Base-by-base conservation (phyloP, 106 monocot species). In the Dactylorhiza incarnata region DNA sequence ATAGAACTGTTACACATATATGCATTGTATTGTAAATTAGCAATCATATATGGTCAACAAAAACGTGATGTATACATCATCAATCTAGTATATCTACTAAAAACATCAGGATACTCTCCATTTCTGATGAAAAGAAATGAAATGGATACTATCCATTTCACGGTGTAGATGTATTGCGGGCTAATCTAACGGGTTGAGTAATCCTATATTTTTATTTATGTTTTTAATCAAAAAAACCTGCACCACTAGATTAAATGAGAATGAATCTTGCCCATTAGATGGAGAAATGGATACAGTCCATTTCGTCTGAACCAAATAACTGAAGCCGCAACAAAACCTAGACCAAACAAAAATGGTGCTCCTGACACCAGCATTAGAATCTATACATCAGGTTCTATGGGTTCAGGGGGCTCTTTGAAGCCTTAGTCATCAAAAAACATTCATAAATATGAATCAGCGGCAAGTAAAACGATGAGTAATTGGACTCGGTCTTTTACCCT, bases 401-500 rank as follows among this genome's bases (percentile, higher is more conserved):
- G 22, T 29, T 65, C 26, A 29, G 26, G 12, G 10, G 26, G 65
- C 65, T 65, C 26, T 29, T 0, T 11, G 12, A 65, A 1, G 65
- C 26, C 24, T 65, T 25, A 61, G 26, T 65, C 12, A 65, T 65
- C 65, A 29, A 29, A 65, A 12, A 65, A 65, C 22, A 72, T 72
- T 3, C 2, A 47, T 49, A 19, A 8, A 48, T 16, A 72, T 22
- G 20, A 72, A 72, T 72, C 72, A 49, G 20, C 48, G 1, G 48
- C 5, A 48, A 71, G 7, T 12, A 71, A 8, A 48, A 48, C 44
- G 72, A 72, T 49, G 49, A 7, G 11, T 48, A 22, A 29, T 37
- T 26, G 74, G 51, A 45, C 20, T 50, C 16, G 14, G 62, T n/a
- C 19, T 37, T 73, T 74, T 52, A 80, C 80, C 80, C 52, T 80